Base-by-base conservation (phyloP, 768 basidiomycete genomes). In the Porpolomopsis calyptriformis region DNA sequence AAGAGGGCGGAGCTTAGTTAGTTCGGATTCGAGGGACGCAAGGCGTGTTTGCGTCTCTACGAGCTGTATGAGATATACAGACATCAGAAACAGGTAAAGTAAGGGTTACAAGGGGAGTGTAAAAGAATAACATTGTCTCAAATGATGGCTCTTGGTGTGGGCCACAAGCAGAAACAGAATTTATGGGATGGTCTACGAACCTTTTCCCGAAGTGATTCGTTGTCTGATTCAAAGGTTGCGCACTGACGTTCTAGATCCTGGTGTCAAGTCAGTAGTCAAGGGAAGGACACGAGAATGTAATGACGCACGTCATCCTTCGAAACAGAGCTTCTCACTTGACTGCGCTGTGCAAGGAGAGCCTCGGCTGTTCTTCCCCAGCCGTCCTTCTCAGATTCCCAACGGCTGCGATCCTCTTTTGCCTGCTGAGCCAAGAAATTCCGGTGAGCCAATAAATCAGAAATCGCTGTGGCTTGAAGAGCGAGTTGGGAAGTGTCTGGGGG, bases 291-390 rank as follows among this genome's bases (percentile, higher is more conserved):
- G 27, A 43, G 22, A 33, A 34, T 24, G 12, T n/a, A n/a, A n/a
- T n/a, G 19, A 55, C 67, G 50, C 39, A 76, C 77, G 59, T 77
- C 73, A 42, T 71, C 67, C 47, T 61, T 69, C 4, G 63, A 59
- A 11, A 54, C 51, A 24, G 45, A 35, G 12, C 53, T 57, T 4
- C 57, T 55, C n/a, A 64, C 59, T 35, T 61, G 72, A 47, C 66
- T 68, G 37, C 71, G 65, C 37, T 73, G 74, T 2, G 66, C 57
- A 46, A 83, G 66, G 27, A 87, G 65, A 6, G 80, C 82, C 51
- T 86, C 83, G 1, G 82, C 75, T 52, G 72, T 76, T 46, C 84
- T 66, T 4, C 69, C 72, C 80, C 83, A 87, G 2, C 72, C 66
- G 12, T 76, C 74, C 53, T 72, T 70, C 58, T 86, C 83, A 1